Conservation (phyloP, 495 filamentous ascomycete species). For the Podospora tetraspora region DNA sequence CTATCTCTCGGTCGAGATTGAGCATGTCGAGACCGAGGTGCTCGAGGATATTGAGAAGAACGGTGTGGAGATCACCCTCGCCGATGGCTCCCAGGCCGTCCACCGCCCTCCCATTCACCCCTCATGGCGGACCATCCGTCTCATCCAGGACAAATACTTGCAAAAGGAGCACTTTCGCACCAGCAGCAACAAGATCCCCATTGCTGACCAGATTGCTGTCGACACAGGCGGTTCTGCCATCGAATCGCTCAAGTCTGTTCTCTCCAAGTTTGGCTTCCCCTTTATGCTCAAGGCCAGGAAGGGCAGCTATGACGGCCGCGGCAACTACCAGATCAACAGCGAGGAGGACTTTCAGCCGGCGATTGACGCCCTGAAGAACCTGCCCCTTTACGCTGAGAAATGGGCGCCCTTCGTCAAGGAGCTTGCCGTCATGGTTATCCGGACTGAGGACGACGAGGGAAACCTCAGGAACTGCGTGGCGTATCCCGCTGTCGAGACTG, state of each 20-base stretch:
- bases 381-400: constrained; percentile 82
- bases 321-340: constrained; percentile 73
- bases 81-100: constrained; percentile 34
- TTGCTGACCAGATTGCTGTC: constrained; percentile 62
- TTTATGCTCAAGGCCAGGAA: constrained; percentile 94
- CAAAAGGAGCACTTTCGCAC: constrained; percentile 76
- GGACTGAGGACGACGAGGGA: constrained; percentile 69
- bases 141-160: constrained; percentile 92
- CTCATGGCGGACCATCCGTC: constrained; percentile 79
- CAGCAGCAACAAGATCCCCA: constrained; percentile 56
- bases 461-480: constrained; percentile 50
- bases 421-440: constrained; percentile 89
- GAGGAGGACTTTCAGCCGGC: constrained; percentile 64
- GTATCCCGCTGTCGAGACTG: constrained; percentile 87
- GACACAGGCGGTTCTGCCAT: constrained; percentile 42
- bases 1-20: constrained; percentile 92
- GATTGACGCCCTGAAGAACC: constrained; percentile 59
- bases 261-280: constrained; percentile 67
- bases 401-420: constrained; percentile 85
- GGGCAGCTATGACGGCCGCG: constrained; percentile 89
- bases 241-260: constrained; percentile 58
- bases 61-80: constrained; percentile 46
- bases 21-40: constrained; percentile 92
- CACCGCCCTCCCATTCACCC: constrained; percentile 66
- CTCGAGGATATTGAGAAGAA: constrained; percentile 71